A percentile compares a stretch with the other conserved stretches of the same genome.
Evolutionary conservation across 305 asterid genomes (phyloP).

Genomic region (Plantago rigida): DNA sequence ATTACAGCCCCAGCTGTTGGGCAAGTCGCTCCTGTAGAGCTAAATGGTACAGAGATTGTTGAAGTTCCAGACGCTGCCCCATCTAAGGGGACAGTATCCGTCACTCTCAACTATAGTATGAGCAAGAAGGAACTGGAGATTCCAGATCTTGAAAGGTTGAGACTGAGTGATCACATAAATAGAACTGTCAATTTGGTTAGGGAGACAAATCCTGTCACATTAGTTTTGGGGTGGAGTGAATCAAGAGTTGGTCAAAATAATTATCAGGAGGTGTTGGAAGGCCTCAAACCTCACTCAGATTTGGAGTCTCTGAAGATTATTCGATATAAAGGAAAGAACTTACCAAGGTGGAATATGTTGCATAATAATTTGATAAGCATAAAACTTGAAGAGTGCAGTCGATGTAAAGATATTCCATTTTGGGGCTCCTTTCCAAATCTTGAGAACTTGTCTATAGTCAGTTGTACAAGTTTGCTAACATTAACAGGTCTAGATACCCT

Average conservation of each 20-base stretch:
- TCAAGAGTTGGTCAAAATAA: neutral
- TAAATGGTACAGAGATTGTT: constrained; percentile 12
- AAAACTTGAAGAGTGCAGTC: neutral
- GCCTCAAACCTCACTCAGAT: neutral
- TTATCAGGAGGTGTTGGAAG: neutral
- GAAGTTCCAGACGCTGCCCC: neutral
- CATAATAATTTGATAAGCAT: neutral
- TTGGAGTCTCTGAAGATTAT: neutral
- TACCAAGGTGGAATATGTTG: neutral
- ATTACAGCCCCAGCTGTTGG: too few relatives aligned
- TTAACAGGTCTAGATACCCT: constrained; percentile 11
- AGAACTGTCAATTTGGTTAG: constrained; percentile 15
- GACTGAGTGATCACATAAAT: constrained; percentile 7
- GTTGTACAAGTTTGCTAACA: neutral
- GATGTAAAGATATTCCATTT: neutral
- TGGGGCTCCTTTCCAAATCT: neutral
- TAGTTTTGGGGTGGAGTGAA: constrained; percentile 15
- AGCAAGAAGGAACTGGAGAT: constrained; percentile 21
- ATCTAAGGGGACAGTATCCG: neutral
- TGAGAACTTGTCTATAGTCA: neutral
- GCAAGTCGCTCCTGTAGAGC: neutral
- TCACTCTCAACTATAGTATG: constrained; percentile 27
- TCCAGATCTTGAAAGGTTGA: constrained; percentile 25
- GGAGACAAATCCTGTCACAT: neutral
- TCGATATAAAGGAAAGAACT: neutral